Percentiles rank a stretch among this genome's conserved stretches.
phyloP scores from a whole-genome alignment of 192 early-diverging fungal genomes.

The Rhizophagus clarus region DNA sequence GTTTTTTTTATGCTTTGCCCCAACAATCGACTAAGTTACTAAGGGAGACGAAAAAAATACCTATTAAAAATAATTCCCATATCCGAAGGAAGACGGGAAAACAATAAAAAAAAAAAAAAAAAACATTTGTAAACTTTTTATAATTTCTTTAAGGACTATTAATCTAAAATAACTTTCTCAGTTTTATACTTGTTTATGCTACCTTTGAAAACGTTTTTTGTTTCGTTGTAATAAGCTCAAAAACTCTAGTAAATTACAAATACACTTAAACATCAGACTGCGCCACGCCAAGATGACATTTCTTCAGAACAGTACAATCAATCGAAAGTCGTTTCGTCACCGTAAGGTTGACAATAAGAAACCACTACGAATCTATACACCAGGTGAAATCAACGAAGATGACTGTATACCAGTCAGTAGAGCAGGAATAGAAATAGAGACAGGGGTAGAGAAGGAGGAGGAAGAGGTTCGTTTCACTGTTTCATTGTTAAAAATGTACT shows the following conservation, averaged over 20 bases:
- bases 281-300: slow-evolving; percentile 25
- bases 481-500: neutral
- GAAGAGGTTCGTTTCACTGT: slow-evolving; percentile 65
- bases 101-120: neutral
- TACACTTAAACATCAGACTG: slow-evolving; percentile 15
- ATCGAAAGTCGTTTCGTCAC: slow-evolving; percentile 59
- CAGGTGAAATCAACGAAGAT: slow-evolving; percentile 81
- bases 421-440: slow-evolving; percentile 72
- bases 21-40: neutral
- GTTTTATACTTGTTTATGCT: neutral
- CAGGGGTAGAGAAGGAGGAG: slow-evolving; percentile 98
- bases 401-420: slow-evolving; percentile 63
- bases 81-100: neutral
- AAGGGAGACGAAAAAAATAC: neutral
- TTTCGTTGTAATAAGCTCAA: neutral
- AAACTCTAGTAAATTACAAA: slow-evolving; percentile 14
- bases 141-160: neutral
- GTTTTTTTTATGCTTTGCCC: slow-evolving; percentile 19
- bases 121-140: neutral
- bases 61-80: slow-evolving; percentile 12
- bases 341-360: slow-evolving; percentile 91
- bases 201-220: neutral
- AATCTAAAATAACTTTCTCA: neutral
- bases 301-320: neutral
- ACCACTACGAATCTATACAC: slow-evolving; percentile 77